A percentile compares a stretch with the other conserved stretches of the same genome.
Conservation (phyloP, 2,329 filamentous ascomycete species). For the Xylariomycetidae sp. region DNA sequence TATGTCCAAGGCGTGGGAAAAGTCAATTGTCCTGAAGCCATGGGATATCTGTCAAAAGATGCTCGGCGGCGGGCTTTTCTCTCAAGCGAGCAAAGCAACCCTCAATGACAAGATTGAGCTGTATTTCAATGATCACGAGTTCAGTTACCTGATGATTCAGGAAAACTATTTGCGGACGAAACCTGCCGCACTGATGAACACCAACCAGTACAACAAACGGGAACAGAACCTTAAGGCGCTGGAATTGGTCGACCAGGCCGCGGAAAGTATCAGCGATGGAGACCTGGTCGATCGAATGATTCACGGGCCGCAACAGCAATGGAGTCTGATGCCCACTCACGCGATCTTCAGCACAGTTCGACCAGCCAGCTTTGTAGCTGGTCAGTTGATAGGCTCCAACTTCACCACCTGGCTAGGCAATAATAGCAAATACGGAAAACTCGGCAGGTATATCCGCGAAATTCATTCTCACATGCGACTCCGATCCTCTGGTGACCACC, state of each 20-base stretch:
- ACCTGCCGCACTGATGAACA: conserved; percentile 52
- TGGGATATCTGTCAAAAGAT: conserved; percentile 98
- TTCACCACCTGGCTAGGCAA: conserved; percentile 95
- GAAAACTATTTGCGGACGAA: conserved; percentile 92
- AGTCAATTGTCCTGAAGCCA: conserved; percentile 91
- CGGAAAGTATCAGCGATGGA: conserved; percentile 94
- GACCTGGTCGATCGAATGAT: conserved; percentile 98
- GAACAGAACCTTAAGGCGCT: conserved; percentile 77
- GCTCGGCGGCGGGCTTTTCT: conserved; percentile 81
- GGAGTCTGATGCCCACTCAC: conserved; percentile 96
- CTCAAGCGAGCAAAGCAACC: conserved; percentile 74
- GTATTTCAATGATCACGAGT: conserved; percentile 99
- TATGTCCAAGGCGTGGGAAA: conserved; percentile 98
- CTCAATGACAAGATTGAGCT: conserved; percentile 97
- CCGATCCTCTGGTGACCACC: conserved; percentile 80
- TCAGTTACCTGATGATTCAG: conserved; percentile 95
- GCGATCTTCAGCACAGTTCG: conserved; percentile 92
- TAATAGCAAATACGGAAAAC: conserved; percentile 78
- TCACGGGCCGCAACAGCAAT: conserved; percentile 95
- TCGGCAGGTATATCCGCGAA: conserved; percentile 81
- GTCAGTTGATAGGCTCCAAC: conserved; percentile 66
- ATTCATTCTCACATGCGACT: conserved; percentile 97
- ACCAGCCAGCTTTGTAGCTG: conserved; percentile 81
- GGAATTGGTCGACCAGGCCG: conserved; percentile 80
- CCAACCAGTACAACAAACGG: conserved; percentile 51